These are phyloP conservation scores for Rhodomyrtus psidioides DNA, from an alignment of 441 rosid genomes.

Conservation along the genomic window DNA sequence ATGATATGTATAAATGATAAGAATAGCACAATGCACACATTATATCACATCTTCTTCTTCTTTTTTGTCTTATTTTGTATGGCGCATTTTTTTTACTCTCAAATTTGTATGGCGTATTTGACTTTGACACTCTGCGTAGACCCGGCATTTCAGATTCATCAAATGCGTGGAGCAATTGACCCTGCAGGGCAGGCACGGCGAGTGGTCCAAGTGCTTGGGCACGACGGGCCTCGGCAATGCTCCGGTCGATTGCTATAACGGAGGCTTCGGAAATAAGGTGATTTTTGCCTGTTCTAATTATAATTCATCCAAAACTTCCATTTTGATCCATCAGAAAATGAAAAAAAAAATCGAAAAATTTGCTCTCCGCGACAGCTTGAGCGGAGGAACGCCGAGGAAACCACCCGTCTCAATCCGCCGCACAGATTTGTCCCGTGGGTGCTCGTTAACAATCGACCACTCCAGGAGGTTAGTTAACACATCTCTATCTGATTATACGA, in stretches of 20 bases:
- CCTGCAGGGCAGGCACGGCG: constrained; percentile 1
- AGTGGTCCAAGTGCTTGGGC: constrained; percentile 6
- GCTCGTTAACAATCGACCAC: constrained; percentile 10
- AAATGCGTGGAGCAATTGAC: constrained; percentile 14
- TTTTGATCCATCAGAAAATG: neutral
- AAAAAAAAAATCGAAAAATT: too few relatives aligned
- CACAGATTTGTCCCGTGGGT: constrained; percentile 22
- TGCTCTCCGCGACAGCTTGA: constrained; percentile 2
- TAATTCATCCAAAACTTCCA: neutral
- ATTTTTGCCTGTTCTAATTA: neutral
- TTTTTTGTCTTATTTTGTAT: too few relatives aligned
- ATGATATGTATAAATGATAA: neutral
- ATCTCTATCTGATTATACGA: neutral
- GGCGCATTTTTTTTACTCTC: too few relatives aligned
- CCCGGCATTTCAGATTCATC: constrained; percentile 5
- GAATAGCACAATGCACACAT: neutral
- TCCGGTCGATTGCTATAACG: constrained; percentile 13
- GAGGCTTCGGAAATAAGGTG: constrained; percentile 8
- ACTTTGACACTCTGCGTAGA: neutral
- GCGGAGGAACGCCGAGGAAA: constrained; percentile 5
- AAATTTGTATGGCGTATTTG: neutral
- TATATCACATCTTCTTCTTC: neutral
- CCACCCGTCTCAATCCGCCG: constrained; percentile 8
- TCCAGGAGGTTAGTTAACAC: constrained; percentile 7
- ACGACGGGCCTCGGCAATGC: constrained; percentile 5